A percentile compares a stretch with the other conserved stretches of the same genome.
These are phyloP conservation scores for Fusarium verticillioides DNA, from an alignment of 2,329 filamentous ascomycete genomes.

Conservation along the genomic window DNA sequence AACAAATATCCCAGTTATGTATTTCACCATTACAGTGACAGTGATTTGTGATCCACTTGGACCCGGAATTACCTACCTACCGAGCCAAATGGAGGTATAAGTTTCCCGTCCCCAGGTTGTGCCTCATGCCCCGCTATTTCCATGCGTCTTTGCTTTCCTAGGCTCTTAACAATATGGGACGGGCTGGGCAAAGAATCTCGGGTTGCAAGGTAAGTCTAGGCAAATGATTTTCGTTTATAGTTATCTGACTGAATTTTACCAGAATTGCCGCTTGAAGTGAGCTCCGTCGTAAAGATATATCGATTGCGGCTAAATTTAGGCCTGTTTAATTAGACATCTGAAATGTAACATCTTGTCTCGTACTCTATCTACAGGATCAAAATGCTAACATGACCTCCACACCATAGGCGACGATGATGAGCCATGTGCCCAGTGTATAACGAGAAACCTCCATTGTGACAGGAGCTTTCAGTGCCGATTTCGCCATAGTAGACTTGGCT, in stretches of 20 bases:
- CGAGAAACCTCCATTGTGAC: neutral
- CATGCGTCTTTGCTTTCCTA: neutral
- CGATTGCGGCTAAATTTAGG: neutral
- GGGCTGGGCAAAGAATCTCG: neutral
- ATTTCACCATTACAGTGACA: fast-evolving
- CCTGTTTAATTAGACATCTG: neutral
- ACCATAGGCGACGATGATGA: neutral
- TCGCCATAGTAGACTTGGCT: neutral
- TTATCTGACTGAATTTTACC: fast-evolving
- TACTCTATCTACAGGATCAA: fast-evolving
- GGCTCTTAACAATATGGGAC: neutral
- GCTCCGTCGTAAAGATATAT: neutral
- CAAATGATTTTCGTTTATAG: neutral
- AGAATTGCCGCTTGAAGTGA: neutral
- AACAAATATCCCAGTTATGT: neutral
- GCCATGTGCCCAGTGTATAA: neutral
- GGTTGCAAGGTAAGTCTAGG: neutral
- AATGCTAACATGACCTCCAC: fast-evolving
- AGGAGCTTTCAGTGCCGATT: neutral
- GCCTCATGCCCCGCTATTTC: neutral
- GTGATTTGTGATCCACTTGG: neutral
- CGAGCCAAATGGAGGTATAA: neutral
- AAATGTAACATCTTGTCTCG: neutral
- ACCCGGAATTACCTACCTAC: neutral
- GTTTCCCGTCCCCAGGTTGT: neutral